Percentiles rank a stretch among this genome's conserved stretches.
These are phyloP conservation scores for Colletotrichum nymphaeae DNA, from an alignment of 2,329 filamentous ascomycete genomes.

Conservation along the genomic window DNA sequence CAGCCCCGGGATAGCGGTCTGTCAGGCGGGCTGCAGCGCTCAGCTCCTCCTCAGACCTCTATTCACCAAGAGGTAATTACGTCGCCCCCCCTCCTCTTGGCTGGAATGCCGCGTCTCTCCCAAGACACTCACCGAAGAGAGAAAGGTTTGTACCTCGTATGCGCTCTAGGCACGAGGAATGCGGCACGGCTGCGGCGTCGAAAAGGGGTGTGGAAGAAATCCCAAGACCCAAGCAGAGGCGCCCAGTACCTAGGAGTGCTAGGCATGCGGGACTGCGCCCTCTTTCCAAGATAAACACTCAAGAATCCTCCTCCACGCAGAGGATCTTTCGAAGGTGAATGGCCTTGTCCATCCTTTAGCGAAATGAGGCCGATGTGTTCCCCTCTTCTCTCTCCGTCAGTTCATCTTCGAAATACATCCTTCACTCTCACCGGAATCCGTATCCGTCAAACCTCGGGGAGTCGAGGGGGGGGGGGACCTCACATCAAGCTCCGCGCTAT, in stretches of 20 bases:
- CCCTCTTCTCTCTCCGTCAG: neutral
- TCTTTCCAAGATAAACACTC: neutral
- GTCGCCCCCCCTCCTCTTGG: neutral
- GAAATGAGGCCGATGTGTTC: neutral
- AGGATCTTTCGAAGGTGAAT: neutral
- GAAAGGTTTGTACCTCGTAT: neutral
- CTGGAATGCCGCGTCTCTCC: neutral
- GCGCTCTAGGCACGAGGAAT: neutral
- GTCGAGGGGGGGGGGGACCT: too few relatives aligned
- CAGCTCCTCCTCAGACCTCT: neutral
- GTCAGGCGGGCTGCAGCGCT: constrained; percentile 2
- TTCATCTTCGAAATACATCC: neutral
- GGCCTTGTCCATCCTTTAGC: neutral
- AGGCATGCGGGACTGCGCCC: neutral
- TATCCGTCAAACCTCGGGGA: neutral
- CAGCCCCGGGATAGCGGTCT: neutral
- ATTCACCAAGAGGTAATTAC: neutral
- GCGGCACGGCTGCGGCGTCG: constrained; percentile 2
- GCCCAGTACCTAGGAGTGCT: neutral
- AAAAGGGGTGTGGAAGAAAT: neutral
- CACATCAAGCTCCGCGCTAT: neutral
- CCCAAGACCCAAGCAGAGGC: neutral
- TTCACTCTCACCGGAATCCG: neutral
- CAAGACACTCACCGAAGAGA: neutral
- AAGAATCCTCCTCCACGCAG: neutral